Evolutionary conservation across 352 stramenopile species (phyloP).

Genomic region (Chrysophaeum taylorii): DNA sequence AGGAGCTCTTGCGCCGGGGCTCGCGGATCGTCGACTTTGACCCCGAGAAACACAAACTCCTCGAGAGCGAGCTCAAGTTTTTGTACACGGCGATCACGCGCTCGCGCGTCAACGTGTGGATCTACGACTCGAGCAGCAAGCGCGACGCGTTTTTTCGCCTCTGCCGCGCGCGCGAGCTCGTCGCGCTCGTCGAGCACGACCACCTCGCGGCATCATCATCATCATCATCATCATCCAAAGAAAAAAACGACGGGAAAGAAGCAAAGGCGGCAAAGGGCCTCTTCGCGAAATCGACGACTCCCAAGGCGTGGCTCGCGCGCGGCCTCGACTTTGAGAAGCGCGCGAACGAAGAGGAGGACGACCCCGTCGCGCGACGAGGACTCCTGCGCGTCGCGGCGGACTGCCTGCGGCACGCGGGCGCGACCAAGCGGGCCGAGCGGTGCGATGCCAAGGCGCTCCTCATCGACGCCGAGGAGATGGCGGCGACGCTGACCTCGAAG

Average conservation of each 20-base stretch:
- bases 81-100: slow-evolving; percentile 33
- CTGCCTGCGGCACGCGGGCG: not conserved
- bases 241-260: too few relatives aligned
- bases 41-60: slow-evolving; percentile 30
- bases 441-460: not conserved
- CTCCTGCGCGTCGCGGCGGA: not conserved
- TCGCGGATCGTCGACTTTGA: slow-evolving; percentile 32
- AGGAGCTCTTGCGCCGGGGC: not conserved
- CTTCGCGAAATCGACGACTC: not conserved
- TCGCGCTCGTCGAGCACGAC: slow-evolving; percentile 25
- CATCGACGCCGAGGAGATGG: not conserved
- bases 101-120: slow-evolving; percentile 38
- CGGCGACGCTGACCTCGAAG: too few relatives aligned
- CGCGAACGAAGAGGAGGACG: not conserved
- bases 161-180: slow-evolving; percentile 28
- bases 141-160: slow-evolving; percentile 36
- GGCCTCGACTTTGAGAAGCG: not conserved
- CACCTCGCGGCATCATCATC: not conserved
- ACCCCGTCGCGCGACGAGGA: not conserved
- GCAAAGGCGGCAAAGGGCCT: not conserved
- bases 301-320: not conserved
- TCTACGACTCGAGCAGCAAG: slow-evolving; percentile 29
- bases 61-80: slow-evolving; percentile 39
- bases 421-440: not conserved
- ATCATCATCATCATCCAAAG: too few relatives aligned